These are phyloP conservation scores for Gossypium thurberi DNA, from an alignment of 345 rosid genomes.

Conservation along the genomic window DNA sequence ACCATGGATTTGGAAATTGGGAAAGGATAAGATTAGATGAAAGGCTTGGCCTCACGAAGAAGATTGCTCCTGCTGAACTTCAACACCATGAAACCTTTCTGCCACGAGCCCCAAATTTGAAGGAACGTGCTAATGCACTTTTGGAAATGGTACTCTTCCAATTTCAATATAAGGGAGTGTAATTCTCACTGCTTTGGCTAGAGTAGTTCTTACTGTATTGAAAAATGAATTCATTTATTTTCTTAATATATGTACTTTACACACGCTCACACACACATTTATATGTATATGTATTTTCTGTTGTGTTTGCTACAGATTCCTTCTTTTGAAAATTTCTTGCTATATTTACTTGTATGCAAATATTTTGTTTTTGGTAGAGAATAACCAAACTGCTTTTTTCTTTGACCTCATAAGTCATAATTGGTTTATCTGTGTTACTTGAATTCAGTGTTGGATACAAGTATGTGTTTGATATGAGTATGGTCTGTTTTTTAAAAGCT, in stretches of 20 bases:
- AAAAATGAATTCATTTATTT: not conserved
- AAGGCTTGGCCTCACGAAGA: conserved; percentile 81
- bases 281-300: too few relatives aligned
- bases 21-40: conserved; percentile 93
- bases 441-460: not conserved
- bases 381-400: not conserved
- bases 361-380: not conserved
- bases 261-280: too few relatives aligned
- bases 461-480: not conserved
- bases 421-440: not conserved
- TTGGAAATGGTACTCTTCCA: conserved; percentile 67
- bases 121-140: conserved; percentile 94
- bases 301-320: not conserved
- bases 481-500: not conserved
- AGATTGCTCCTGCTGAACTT: conserved; percentile 97
- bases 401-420: not conserved
- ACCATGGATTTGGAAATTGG: conserved; percentile 98
- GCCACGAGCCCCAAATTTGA: conserved; percentile 96
- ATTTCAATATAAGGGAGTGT: not conserved
- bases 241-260: too few relatives aligned
- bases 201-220: not conserved
- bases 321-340: not conserved
- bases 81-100: conserved; percentile 98
- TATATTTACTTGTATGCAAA: not conserved
- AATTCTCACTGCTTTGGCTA: not conserved